Percentiles rank a stretch among this genome's conserved stretches.
Evolutionary conservation across 2,329 filamentous ascomycete genomes (phyloP).

Genomic region (Talaromyces verruculosus): DNA sequence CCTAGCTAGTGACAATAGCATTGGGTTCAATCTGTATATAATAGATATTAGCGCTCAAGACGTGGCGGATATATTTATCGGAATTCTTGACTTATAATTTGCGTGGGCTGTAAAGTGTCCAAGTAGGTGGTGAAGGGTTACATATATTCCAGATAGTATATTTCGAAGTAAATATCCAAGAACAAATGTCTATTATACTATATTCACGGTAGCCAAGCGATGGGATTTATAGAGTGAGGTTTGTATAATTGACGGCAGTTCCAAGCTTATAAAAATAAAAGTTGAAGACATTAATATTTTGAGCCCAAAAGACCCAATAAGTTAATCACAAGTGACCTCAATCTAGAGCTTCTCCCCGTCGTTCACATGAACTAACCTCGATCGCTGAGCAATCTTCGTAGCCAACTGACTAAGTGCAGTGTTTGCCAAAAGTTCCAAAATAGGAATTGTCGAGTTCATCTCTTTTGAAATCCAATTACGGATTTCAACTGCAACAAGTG

Average conservation of each 20-base stretch:
- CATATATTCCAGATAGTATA: not conserved
- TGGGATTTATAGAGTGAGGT: not conserved
- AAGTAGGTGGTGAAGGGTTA: no score
- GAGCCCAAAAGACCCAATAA: not conserved
- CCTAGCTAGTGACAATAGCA: not conserved
- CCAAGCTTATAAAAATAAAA: not conserved
- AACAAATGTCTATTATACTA: not conserved
- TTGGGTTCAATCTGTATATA: not conserved
- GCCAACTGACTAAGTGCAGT: not conserved
- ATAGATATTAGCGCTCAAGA: not conserved
- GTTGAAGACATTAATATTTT: not conserved
- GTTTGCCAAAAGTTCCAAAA: slow-evolving; percentile 16
- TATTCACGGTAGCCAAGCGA: not conserved
- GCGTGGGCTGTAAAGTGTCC: no score
- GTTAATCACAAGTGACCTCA: not conserved
- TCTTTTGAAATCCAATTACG: slow-evolving; percentile 15
- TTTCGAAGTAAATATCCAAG: not conserved
- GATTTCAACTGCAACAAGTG: slow-evolving; percentile 35
- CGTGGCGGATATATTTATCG: not conserved
- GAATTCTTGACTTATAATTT: no score
- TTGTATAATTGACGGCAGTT: not conserved
- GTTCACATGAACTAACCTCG: slow-evolving; percentile 31
- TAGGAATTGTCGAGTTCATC: slow-evolving; percentile 13
- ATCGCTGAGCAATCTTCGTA: slow-evolving; percentile 15
- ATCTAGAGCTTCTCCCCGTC: not conserved